Conservation (phyloP, 2,329 filamentous ascomycete species). For the Exophiala lecanii-corni region DNA sequence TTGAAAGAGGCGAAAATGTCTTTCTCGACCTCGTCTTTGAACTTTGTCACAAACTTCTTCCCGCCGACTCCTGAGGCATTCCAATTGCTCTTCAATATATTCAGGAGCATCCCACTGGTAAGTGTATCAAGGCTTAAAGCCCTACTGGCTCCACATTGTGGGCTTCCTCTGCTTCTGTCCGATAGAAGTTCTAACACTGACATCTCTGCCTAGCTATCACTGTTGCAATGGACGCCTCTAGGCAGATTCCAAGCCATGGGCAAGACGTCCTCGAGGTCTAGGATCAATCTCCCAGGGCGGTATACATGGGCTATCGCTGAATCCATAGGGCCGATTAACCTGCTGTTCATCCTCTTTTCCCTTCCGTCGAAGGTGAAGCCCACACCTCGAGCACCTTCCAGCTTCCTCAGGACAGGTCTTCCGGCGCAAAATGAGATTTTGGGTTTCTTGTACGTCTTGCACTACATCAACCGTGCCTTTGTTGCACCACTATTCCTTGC, state of each 20-base stretch:
- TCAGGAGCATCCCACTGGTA: conserved; percentile 43
- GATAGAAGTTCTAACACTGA: conserved; percentile 54
- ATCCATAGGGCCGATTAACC: conserved; percentile 66
- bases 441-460: conserved; percentile 57
- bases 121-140: conserved; percentile 23
- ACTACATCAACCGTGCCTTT: conserved; percentile 87
- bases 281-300: conserved; percentile 82
- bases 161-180: no score
- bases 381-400: conserved; percentile 17
- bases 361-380: conserved; percentile 50
- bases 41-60: conserved; percentile 34
- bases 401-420: conserved; percentile 26
- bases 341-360: conserved; percentile 73
- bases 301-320: conserved; percentile 90
- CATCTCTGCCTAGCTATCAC: conserved; percentile 63
- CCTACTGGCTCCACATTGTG: no score
- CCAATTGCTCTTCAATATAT: conserved; percentile 32
- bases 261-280: conserved; percentile 67
- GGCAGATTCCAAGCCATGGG: conserved; percentile 70
- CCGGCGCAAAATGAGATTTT: conserved; percentile 35
- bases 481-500: conserved; percentile 73
- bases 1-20: no score
- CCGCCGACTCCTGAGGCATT: conserved; percentile 39
- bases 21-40: no score
- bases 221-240: conserved; percentile 48